Evolutionary conservation across 1,139 yeast species (phyloP), one percentile per base, ranked within the genome.

Genomic region (Geotrichum cucujoidarum): DNA sequence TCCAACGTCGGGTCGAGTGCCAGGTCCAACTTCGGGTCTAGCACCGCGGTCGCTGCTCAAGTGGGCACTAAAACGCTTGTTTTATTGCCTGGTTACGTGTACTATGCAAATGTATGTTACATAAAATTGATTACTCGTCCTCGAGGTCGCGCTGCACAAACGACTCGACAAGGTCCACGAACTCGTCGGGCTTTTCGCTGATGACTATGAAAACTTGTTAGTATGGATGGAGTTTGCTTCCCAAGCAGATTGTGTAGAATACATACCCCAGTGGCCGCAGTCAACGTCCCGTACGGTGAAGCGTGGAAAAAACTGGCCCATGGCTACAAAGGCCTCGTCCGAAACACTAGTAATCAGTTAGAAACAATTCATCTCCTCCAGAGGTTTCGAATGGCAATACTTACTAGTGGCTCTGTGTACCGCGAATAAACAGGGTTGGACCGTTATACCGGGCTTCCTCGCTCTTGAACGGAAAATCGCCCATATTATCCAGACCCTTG

Each of bases 241-340:
- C 35, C 13, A n/a, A n/a, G n/a, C n/a, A n/a, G n/a, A n/a, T n/a
- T n/a, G n/a, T 8, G 30, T 25, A 24, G 20, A 25, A 25, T 14
- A 47, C 58, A 46, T 59, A 53, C 59, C 77, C 96, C 97, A 92
- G 66, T 92, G 98, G 1, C 97, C 97, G 1, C 89, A 77, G 22
- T 86, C 81, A 27, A 92, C 71, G 59, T 86, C 95, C 43, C 77
- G 72, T 11, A 86, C 68, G 52, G 78, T 85, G 61, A 89, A 89
- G 41, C 74, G 71, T 0, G 97, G 97, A 69, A 89, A 92, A 60
- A 77, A 85, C 50, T 71, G 70, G 1, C 94, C 95, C 48, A 88
- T 83, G 29, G 78, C 80, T 0, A 87, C 83, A 31, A 89, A 66
- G 25, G 77, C 78, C 52, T 89, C 97, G 64, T 90, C 97, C 0